A percentile compares a stretch with the other conserved stretches of the same genome.
Conservation (phyloP, 2,329 filamentous ascomycete genomes). For the Xylaria sp. region DNA sequence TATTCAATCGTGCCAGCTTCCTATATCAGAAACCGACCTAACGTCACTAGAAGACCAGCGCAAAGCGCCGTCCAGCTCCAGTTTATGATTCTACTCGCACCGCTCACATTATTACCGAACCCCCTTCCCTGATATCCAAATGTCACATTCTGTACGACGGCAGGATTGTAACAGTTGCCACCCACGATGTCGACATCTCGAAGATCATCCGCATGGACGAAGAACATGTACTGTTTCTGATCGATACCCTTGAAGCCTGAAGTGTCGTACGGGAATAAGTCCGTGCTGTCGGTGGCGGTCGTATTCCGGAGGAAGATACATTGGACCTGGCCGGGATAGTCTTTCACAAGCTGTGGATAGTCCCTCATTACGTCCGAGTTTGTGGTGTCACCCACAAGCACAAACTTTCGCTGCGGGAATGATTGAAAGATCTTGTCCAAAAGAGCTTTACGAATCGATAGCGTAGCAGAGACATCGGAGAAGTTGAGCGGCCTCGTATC, state of each 20-base stretch:
- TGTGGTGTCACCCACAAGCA: conserved; percentile 79
- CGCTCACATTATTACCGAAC: conserved; percentile 52
- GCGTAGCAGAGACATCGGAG: conserved; percentile 76
- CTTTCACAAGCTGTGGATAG: conserved; percentile 69
- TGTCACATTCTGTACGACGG: conserved; percentile 75
- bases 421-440: conserved; percentile 79
- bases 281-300: conserved; percentile 71
- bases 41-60: conserved; percentile 25
- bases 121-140: conserved; percentile 72
- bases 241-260: conserved; percentile 74
- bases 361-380: conserved; percentile 81
- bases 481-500: conserved; percentile 84
- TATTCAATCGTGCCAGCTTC: not conserved
- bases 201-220: conserved; percentile 76
- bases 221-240: conserved; percentile 81
- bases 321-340: conserved; percentile 77
- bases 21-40: conserved; percentile 22
- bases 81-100: conserved; percentile 38
- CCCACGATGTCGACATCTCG: conserved; percentile 71
- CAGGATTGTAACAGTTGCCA: conserved; percentile 74
- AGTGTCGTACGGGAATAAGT: conserved; percentile 81
- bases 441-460: conserved; percentile 76
- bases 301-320: conserved; percentile 84
- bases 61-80: conserved; percentile 38
- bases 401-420: conserved; percentile 78